A percentile compares a stretch with the other conserved stretches of the same genome.
phyloP scores from a whole-genome alignment of 2,329 filamentous ascomycete species.

The Aspergillus uvarum region DNA sequence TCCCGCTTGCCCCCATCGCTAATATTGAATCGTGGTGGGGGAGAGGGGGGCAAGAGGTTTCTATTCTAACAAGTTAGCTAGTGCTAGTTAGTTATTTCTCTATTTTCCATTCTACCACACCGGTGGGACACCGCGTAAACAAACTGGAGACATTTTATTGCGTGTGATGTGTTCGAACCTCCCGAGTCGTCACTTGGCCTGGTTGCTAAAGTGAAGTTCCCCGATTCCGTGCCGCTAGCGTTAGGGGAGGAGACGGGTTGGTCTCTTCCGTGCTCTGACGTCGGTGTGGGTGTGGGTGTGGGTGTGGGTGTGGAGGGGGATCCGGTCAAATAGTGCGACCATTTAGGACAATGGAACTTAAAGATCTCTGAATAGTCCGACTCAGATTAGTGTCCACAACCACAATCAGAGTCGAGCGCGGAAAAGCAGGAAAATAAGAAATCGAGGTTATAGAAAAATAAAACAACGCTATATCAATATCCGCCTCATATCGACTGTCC shows the following conservation, averaged over 20 bases:
- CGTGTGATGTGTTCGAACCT: constrained; percentile 27
- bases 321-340: neutral
- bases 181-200: neutral
- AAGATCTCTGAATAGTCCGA: neutral
- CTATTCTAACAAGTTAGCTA: neutral
- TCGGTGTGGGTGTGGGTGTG: constrained; percentile 15
- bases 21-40: neutral
- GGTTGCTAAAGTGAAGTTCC: neutral
- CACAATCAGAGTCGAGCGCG: neutral
- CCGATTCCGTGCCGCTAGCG: constrained; percentile 21
- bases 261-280: constrained; percentile 30
- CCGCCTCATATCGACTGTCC: neutral
- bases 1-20: neutral
- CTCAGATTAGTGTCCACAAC: neutral
- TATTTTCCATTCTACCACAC: neutral
- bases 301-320: constrained; percentile 13
- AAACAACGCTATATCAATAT: neutral
- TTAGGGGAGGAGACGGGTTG: constrained; percentile 17
- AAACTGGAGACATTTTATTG: neutral
- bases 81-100: neutral
- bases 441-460: neutral
- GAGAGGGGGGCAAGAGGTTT: neutral
- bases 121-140: neutral
- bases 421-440: neutral
- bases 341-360: neutral